Base-by-base conservation (phyloP, 495 filamentous ascomycete genomes). In the Friedmanniomyces endolithicus region DNA sequence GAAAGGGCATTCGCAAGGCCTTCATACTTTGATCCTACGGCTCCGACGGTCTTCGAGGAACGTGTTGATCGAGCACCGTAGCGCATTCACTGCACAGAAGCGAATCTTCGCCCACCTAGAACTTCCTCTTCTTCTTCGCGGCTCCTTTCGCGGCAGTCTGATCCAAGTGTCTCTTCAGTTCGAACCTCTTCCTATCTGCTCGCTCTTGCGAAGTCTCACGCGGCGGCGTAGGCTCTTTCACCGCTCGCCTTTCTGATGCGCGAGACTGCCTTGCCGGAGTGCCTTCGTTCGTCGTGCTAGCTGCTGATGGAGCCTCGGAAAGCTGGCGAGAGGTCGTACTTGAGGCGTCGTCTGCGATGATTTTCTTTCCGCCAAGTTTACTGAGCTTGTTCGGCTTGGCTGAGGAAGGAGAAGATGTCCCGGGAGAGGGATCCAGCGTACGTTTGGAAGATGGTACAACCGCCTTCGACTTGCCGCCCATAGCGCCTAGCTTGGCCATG, bases 71-170 rank as follows among this genome's bases (percentile, higher is more conserved):
- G 9, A 9, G 27, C 27, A 31, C 3, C 9, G 27, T 9, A 31
- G 27, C 27, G 27, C 9, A 31, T 9, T 31, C 9, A 31, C 9
- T 31, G 27, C 27, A 31, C 27, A 9, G 27, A 31, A 9, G 27
- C 27, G 27, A 31, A 9, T 31, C 27, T 4, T 31, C 27, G 47
- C 31, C 11, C 2, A 20, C 22, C 60, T 50, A 67, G 27, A 67
- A 67, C 48, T 51, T 61, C 20, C 68, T 51, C 50, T 68, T 71
- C 65, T 70, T 70, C 62, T 71, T 71, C 48, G 47, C 61, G 12
- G 67, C 65, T 14, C 60, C 60, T 51, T 66, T 65, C 0, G 61
- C 53, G 16, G 37, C 37, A 47, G 67, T 68, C 40, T 59, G 56
- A 44, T 66, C 67, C 24, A 68, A 48, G 49, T 67, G 59, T 6